Percentiles rank a stretch among this genome's conserved stretches.
Conservation (phyloP, 2,329 filamentous ascomycete species). For the Dichotomopilus funicola region DNA sequence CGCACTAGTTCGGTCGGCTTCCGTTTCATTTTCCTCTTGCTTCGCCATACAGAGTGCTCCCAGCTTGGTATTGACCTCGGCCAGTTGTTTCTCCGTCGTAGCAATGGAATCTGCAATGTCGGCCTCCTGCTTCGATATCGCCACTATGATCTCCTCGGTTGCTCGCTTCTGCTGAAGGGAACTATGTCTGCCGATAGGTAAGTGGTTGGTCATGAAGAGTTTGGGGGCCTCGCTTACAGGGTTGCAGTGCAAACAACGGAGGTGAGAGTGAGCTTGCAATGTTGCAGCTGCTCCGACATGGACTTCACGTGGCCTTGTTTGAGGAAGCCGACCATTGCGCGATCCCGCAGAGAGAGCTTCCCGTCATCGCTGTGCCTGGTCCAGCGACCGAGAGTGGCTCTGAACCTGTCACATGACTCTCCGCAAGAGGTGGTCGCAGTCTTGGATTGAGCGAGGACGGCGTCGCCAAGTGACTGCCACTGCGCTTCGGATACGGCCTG, state of each 20-base stretch:
- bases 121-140: neutral
- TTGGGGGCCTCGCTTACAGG: conserved; percentile 23
- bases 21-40: conserved; percentile 12
- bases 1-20: conserved; percentile 12
- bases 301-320: conserved; percentile 30
- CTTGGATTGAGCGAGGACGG: conserved; percentile 25
- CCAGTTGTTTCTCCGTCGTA: conserved; percentile 10
- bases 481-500: conserved; percentile 27
- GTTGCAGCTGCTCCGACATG: conserved; percentile 30
- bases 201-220: neutral
- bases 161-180: neutral
- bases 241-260: conserved; percentile 27
- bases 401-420: conserved; percentile 28
- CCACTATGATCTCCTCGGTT: neutral
- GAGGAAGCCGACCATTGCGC: conserved; percentile 30
- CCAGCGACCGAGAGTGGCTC: conserved; percentile 27
- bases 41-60: conserved; percentile 11
- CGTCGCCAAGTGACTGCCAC: conserved; percentile 28
- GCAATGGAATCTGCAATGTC: neutral
- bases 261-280: conserved; percentile 28
- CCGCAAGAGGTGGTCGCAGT: conserved; percentile 26
- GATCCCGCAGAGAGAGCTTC: conserved; percentile 28
- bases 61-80: conserved; percentile 14
- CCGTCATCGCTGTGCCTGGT: conserved; percentile 29
- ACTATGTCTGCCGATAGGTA: neutral